A percentile compares a stretch with the other conserved stretches of the same genome.
phyloP scores from a whole-genome alignment of 129 eudicot genomes.

The Tagetes patula region DNA sequence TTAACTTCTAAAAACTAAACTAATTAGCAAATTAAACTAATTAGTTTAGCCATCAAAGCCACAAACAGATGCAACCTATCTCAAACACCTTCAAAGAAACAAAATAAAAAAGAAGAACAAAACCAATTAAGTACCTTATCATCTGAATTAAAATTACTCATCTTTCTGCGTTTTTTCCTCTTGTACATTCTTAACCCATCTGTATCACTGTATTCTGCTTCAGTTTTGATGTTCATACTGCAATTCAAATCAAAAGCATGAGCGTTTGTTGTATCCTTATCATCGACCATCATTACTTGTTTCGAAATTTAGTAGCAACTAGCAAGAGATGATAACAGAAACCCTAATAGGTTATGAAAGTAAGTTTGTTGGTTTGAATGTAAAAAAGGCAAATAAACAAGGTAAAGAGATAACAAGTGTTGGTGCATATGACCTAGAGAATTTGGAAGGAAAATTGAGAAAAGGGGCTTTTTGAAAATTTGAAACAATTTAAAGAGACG shows the following conservation, averaged over 20 bases:
- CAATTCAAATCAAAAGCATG: constrained; percentile 25
- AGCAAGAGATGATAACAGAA: neutral
- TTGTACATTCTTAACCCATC: constrained; percentile 23
- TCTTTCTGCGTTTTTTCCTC: constrained; percentile 32
- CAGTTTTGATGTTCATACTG: constrained; percentile 15
- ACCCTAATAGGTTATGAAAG: constrained; percentile 22
- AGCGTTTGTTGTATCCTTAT: constrained; percentile 21
- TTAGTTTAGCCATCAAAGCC: neutral
- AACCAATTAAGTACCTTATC: constrained; percentile 23
- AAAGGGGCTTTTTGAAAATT: neutral
- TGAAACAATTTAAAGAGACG: neutral
- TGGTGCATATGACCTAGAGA: neutral
- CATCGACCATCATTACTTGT: constrained; percentile 20
- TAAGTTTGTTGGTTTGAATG: constrained; percentile 4
- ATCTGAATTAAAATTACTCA: constrained; percentile 11
- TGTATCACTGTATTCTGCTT: neutral
- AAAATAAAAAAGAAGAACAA: neutral
- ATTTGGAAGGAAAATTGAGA: neutral
- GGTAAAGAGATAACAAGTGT: neutral
- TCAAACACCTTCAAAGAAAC: neutral
- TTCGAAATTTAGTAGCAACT: neutral
- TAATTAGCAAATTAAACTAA: neutral
- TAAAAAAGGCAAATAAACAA: neutral
- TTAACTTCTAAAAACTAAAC: neutral
- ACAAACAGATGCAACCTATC: neutral